Percentiles rank a stretch among this genome's conserved stretches.
phyloP scores from a whole-genome alignment of 2,329 filamentous ascomycete genomes.

The Taxawa tesnikishii region DNA sequence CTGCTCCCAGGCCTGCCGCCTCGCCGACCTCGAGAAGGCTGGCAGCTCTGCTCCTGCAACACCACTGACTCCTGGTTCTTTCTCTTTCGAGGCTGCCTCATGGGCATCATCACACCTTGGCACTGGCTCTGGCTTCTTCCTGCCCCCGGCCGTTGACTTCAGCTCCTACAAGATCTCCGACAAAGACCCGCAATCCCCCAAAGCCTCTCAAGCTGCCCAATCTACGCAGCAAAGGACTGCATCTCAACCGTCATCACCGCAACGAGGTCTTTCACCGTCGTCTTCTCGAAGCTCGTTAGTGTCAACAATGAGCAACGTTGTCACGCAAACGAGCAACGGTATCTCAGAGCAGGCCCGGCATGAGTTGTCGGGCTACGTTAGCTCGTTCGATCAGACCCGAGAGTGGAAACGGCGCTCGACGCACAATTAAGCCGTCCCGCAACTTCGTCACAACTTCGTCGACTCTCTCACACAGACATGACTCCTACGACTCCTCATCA shows the following conservation, averaged over 20 bases:
- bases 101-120: slow-evolving; percentile 5
- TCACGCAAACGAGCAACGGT: slow-evolving; percentile 30
- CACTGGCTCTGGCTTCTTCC: slow-evolving; percentile 41
- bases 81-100: slow-evolving; percentile 1
- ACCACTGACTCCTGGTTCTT: slow-evolving; percentile 15
- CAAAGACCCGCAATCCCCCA: slow-evolving; percentile 8
- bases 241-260: slow-evolving; percentile 20
- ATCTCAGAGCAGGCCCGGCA: slow-evolving; percentile 66
- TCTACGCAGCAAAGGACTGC: slow-evolving; percentile 8
- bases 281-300: slow-evolving; percentile 76
- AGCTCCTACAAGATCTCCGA: slow-evolving; percentile 26
- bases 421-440: not conserved
- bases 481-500: too few relatives aligned
- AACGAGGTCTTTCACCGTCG: slow-evolving; percentile 41
- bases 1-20: slow-evolving; percentile 83
- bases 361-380: slow-evolving; percentile 76
- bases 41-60: slow-evolving; percentile 22
- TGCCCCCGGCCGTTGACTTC: slow-evolving; percentile 40
- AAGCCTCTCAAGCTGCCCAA: slow-evolving; percentile 5
- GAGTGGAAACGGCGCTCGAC: slow-evolving; percentile 34
- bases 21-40: slow-evolving; percentile 74
- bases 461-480: too few relatives aligned
- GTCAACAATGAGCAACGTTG: slow-evolving; percentile 57
- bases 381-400: slow-evolving; percentile 76
- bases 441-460: too few relatives aligned